These are phyloP conservation scores for Gossypium aridum DNA, from an alignment of 441 rosid genomes.

Conservation along the genomic window DNA sequence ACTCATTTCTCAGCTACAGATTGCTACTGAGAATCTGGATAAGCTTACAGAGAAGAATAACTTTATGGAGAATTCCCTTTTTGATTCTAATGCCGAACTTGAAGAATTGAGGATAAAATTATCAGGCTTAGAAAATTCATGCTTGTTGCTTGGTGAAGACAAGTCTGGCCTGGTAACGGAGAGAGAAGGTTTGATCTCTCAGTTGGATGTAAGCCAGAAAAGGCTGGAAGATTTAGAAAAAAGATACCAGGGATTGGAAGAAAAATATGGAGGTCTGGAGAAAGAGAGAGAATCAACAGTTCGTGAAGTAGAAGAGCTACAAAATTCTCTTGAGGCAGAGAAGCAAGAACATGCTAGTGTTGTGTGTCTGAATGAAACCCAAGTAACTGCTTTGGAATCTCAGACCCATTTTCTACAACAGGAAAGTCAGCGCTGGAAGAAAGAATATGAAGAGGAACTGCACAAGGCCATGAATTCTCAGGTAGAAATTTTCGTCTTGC, in stretches of 20 bases:
- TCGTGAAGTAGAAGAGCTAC: slow-evolving; percentile 45
- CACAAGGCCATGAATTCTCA: slow-evolving; percentile 51
- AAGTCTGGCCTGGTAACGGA: slow-evolving; percentile 44
- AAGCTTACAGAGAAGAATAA: slow-evolving; percentile 59
- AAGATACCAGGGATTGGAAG: slow-evolving; percentile 40
- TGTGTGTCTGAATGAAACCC: slow-evolving; percentile 32
- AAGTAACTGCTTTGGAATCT: slow-evolving; percentile 44
- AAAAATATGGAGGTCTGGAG: slow-evolving; percentile 37
- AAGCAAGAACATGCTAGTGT: slow-evolving; percentile 45
- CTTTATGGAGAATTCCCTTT: slow-evolving; percentile 62
- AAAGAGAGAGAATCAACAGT: slow-evolving; percentile 51
- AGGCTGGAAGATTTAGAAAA: slow-evolving; percentile 40
- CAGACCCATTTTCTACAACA: slow-evolving; percentile 46
- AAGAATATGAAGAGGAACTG: slow-evolving; percentile 54
- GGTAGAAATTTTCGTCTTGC: slow-evolving; percentile 62
- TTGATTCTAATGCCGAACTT: slow-evolving; percentile 65
- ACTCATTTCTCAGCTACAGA: slow-evolving; percentile 52
- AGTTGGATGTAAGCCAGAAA: slow-evolving; percentile 44
- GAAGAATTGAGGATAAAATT: slow-evolving; percentile 46
- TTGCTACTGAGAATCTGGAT: slow-evolving; percentile 42
- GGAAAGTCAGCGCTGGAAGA: slow-evolving; percentile 48
- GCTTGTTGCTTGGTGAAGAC: slow-evolving; percentile 47
- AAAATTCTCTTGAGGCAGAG: slow-evolving; percentile 37
- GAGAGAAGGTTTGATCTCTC: slow-evolving; percentile 48
- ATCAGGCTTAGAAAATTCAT: slow-evolving; percentile 54